Evolutionary conservation across 768 basidiomycete species (phyloP).

Genomic region (Mycena alexandri): DNA sequence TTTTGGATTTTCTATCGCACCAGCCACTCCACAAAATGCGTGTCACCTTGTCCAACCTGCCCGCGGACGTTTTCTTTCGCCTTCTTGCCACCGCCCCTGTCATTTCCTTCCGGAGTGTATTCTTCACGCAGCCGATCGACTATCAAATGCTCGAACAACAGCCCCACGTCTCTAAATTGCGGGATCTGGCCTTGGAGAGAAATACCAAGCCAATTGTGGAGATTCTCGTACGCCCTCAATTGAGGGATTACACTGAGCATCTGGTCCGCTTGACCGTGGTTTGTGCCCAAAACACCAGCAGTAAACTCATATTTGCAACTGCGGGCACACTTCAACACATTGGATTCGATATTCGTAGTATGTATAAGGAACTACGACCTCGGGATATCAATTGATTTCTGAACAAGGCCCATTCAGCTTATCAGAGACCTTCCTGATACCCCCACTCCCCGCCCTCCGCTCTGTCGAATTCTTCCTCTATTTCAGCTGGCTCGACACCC

Average conservation of each 20-base stretch:
- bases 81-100: background rate
- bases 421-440: background rate
- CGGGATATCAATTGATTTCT: too few species aligned
- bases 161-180: background rate
- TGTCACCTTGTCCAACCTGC: background rate
- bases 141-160: too few species aligned
- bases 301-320: background rate
- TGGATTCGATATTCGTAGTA: background rate
- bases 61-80: background rate
- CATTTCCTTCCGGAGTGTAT: background rate
- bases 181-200: background rate
- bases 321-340: background rate
- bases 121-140: too few species aligned
- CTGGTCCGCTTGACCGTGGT: background rate
- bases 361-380: background rate
- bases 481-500: background rate
- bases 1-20: conserved; percentile 1
- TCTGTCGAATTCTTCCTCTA: background rate
- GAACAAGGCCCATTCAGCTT: background rate
- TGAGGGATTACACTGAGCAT: background rate
- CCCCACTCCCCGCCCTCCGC: background rate
- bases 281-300: background rate
- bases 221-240: background rate
- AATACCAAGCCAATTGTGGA: background rate
- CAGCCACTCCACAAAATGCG: background rate